Evolutionary conservation across 2,329 filamentous ascomycete genomes (phyloP).

Genomic region (Phaeosphaeriaceae sp.): DNA sequence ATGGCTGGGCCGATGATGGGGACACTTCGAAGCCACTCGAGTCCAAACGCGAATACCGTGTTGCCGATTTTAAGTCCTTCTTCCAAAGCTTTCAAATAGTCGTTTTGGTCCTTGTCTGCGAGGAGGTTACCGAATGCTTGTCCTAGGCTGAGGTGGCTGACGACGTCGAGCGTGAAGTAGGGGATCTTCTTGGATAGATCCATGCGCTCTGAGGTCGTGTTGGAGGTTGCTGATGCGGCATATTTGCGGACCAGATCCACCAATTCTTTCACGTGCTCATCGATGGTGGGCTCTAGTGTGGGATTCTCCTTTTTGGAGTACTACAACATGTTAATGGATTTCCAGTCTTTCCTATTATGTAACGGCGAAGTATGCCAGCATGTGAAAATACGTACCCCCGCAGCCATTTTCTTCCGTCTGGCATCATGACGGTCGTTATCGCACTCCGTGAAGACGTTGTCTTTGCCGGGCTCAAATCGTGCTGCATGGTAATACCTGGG

Average conservation of each 20-base stretch:
- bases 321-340: constrained; percentile 32
- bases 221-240: constrained; percentile 24
- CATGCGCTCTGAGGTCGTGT: constrained; percentile 45
- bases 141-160: constrained; percentile 62
- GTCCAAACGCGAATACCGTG: constrained; percentile 35
- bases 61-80: constrained; percentile 41
- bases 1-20: constrained; percentile 36
- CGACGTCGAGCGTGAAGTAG: constrained; percentile 63
- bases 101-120: constrained; percentile 57
- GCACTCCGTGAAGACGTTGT: constrained; percentile 62
- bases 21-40: constrained; percentile 30
- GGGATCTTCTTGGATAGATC: constrained; percentile 59
- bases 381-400: constrained; percentile 48
- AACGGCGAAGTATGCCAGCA: background rate
- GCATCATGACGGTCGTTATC: constrained; percentile 57
- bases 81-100: constrained; percentile 55
- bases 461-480: constrained; percentile 60
- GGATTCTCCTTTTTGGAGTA: constrained; percentile 65
- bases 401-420: constrained; percentile 56
- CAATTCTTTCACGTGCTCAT: constrained; percentile 56
- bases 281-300: constrained; percentile 58
- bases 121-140: constrained; percentile 60
- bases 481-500: constrained; percentile 51
- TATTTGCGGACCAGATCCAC: constrained; percentile 61
- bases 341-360: no score